Percentiles rank a stretch among this genome's conserved stretches.
Evolutionary conservation across 2,329 filamentous ascomycete species (phyloP).

Genomic region (Alternaria panax): DNA sequence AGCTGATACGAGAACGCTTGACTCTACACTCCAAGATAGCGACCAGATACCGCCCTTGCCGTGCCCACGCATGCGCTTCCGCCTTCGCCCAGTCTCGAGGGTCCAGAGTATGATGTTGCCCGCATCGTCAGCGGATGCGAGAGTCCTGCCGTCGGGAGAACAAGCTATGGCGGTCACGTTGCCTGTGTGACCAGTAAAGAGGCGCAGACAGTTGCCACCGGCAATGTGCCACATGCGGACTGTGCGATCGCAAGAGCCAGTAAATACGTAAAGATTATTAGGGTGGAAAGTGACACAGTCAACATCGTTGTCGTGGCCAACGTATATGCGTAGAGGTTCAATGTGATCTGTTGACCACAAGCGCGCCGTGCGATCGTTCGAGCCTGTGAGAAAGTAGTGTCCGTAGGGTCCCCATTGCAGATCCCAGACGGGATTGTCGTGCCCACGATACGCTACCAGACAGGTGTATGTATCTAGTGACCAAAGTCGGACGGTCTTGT

Average conservation of each 20-base stretch:
- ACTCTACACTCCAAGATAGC: constrained; percentile 91
- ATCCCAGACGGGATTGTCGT: constrained; percentile 88
- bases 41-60: constrained; percentile 94
- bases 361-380: constrained; percentile 88
- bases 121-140: constrained; percentile 88
- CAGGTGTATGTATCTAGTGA: constrained; percentile 91
- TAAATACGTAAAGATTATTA: constrained; percentile 93
- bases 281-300: constrained; percentile 93
- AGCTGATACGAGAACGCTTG: constrained; percentile 85
- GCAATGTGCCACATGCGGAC: constrained; percentile 97
- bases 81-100: constrained; percentile 79
- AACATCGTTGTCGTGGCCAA: constrained; percentile 92
- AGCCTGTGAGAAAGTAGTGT: constrained; percentile 90
- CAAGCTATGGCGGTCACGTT: constrained; percentile 86
- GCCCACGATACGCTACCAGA: constrained; percentile 91
- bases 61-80: constrained; percentile 94
- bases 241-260: constrained; percentile 89
- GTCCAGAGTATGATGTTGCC: constrained; percentile 97
- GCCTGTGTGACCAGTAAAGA: constrained; percentile 91
- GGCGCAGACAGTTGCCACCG: constrained; percentile 83
- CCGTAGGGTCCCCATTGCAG: constrained; percentile 90
- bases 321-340: constrained; percentile 84
- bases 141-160: constrained; percentile 83
- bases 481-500: constrained; percentile 91
- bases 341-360: constrained; percentile 94